phyloP scores from a whole-genome alignment of 805 yeast genomes.

The Saccharomycopsis oosterbeekiorum region DNA sequence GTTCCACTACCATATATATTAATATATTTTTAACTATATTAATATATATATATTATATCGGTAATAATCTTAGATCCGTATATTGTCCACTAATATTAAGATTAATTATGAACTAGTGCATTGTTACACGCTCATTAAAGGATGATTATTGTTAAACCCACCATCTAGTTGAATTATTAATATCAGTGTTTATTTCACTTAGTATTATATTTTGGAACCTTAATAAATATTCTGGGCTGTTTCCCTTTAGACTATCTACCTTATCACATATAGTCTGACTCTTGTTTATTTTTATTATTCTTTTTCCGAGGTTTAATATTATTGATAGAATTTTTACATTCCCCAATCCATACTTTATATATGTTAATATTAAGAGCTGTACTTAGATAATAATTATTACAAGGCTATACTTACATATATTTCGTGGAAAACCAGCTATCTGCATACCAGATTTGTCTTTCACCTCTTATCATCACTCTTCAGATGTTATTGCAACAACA shows the following conservation, averaged over 20 bases:
- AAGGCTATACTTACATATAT: slow-evolving; percentile 19
- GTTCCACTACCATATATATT: slow-evolving; percentile 2
- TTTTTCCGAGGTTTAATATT: slow-evolving; percentile 16
- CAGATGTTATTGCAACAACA: slow-evolving; percentile 15
- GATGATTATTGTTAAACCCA: slow-evolving; percentile 19
- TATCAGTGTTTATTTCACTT: slow-evolving; percentile 15
- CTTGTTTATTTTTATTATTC: slow-evolving; percentile 10
- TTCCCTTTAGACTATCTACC: slow-evolving; percentile 19
- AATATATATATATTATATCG: slow-evolving; percentile 10
- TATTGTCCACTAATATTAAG: slow-evolving; percentile 13
- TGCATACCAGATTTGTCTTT: slow-evolving; percentile 18
- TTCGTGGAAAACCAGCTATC: slow-evolving; percentile 20
- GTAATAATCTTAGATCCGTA: slow-evolving; percentile 14
- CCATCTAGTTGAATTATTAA: slow-evolving; percentile 12
- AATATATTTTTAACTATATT: neutral
- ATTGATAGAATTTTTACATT: slow-evolving; percentile 14
- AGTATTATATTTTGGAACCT: slow-evolving; percentile 17
- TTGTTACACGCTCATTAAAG: slow-evolving; percentile 19
- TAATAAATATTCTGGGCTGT: slow-evolving; percentile 17
- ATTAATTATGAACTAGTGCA: slow-evolving; percentile 12
- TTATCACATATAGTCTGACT: slow-evolving; percentile 20
- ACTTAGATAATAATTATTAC: slow-evolving; percentile 13
- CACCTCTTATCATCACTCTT: slow-evolving; percentile 12
- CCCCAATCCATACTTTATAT: slow-evolving; percentile 8
- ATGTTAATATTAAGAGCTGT: slow-evolving; percentile 13